Conservation (phyloP, 2,329 filamentous ascomycete genomes). For the Cytospora piceicola region DNA sequence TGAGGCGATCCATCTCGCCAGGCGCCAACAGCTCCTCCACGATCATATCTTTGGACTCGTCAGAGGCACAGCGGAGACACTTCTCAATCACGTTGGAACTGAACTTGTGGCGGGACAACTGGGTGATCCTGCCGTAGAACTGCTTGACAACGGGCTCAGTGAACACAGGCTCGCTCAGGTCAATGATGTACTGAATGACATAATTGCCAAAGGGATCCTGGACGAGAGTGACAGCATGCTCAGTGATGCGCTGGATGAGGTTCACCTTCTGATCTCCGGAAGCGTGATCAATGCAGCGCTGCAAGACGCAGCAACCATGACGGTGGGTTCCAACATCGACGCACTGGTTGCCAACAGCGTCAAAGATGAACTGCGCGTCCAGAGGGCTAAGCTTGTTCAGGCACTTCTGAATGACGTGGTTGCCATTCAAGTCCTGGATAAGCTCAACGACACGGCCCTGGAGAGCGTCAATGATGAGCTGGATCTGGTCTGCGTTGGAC, state of each 20-base stretch:
- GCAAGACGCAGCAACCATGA: constrained; percentile 95
- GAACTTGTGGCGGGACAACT: constrained; percentile 92
- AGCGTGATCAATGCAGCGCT: constrained; percentile 97
- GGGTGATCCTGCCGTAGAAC: constrained; percentile 74
- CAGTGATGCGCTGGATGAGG: constrained; percentile 84
- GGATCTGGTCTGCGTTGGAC: constrained; percentile 80
- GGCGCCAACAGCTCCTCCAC: constrained; percentile 78
- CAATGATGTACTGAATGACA: constrained; percentile 97
- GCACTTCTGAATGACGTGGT: constrained; percentile 99
- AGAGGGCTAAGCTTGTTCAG: constrained; percentile 86
- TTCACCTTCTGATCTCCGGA: constrained; percentile 86
- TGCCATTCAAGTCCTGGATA: constrained; percentile 97
- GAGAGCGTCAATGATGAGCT: constrained; percentile 85
- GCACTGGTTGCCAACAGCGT: constrained; percentile 85
- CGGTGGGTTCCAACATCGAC: constrained; percentile 93
- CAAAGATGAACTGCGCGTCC: constrained; percentile 95
- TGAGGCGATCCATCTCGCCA: constrained; percentile 81
- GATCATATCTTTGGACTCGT: constrained; percentile 75
- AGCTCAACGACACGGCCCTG: constrained; percentile 85
- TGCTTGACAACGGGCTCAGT: constrained; percentile 85
- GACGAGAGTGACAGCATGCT: constrained; percentile 84
- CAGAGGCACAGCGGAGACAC: constrained; percentile 81
- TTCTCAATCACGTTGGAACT: constrained; percentile 99
- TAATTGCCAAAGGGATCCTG: constrained; percentile 99
- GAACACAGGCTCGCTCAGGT: constrained; percentile 84